Base-by-base conservation (phyloP, 768 basidiomycete species). In the Pleurotus eryngii region DNA sequence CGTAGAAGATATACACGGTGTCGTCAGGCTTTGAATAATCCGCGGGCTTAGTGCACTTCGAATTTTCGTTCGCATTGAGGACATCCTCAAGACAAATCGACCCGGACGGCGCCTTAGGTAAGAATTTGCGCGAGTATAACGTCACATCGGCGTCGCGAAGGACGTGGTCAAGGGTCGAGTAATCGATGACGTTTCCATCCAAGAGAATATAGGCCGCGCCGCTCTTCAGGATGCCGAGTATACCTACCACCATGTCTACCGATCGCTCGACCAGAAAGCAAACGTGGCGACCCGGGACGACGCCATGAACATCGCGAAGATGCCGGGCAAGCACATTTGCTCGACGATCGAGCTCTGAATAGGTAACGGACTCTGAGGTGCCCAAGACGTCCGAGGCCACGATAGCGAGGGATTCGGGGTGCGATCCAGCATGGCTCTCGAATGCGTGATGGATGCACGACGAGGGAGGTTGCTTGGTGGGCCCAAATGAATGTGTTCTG, bases 131-230 rank as follows among this genome's bases (percentile, higher is more conserved):
- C 9, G 64, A 55, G 55, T 68, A 76, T 37, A 80, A 71, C 3
- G 76, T 72, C 1, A 75, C 50, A 15, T 64, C 58, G 0, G 77
- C 70, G 60, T 80, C 76, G 37, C 65, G 55, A 5, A 78, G 61
- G 38, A 80, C 75, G 59, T 74, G 73, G 20, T 66, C 66, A 8
- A 80, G 67, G 1, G 77, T 76, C 43, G 73, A 70, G 60, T 79
- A 72, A 17, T 78, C 75, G 59, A 80, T 74, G 49, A 76, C 77
- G 22, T 70, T 67, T 7, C 74, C 78, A 62, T 81, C 80, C 20
- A 81, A 65, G 8, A 78, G 80, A 0, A 80, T 74, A 58, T 81
- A 81, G 17, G 76, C 71, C 1, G 67, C 79, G 9, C 79, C 80
- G 7, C 72, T 72, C 65, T 80, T 80, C 42, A 81, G 65, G 2